phyloP scores from a whole-genome alignment of 306 rosid genomes.

The Dryas octopetala region DNA sequence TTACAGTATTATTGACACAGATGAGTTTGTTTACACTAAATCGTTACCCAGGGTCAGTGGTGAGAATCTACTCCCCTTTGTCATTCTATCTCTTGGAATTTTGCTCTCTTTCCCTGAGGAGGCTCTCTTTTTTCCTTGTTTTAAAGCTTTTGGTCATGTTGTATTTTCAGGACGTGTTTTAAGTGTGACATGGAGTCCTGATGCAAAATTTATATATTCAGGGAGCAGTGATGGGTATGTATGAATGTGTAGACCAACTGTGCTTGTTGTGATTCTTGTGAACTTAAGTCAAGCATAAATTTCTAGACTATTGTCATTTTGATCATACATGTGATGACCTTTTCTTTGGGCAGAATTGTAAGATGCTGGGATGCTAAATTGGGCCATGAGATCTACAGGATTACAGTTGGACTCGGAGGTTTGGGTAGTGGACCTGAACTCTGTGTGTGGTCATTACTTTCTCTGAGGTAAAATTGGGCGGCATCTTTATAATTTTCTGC shows the following conservation, averaged over 20 bases:
- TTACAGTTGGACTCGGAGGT: constrained; percentile 90
- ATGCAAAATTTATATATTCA: constrained; percentile 66
- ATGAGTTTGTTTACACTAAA: constrained; percentile 60
- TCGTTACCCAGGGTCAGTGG: constrained; percentile 85
- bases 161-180: constrained; percentile 66
- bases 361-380: constrained; percentile 74
- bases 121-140: background rate
- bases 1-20: constrained; percentile 50
- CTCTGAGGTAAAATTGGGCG: constrained; percentile 55
- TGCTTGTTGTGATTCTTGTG: background rate
- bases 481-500: constrained; percentile 5
- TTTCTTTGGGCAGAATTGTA: constrained; percentile 47
- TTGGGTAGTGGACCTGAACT: constrained; percentile 66
- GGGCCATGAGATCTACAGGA: constrained; percentile 73
- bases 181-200: constrained; percentile 86
- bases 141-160: constrained; percentile 13
- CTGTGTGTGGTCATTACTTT: constrained; percentile 85
- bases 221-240: constrained; percentile 96
- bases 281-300: background rate
- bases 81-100: constrained; percentile 8
- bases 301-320: background rate
- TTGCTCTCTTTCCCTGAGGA: background rate
- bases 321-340: constrained; percentile 2
- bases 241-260: constrained; percentile 13
- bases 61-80: constrained; percentile 43